Conservation (phyloP, 202 grass and related monocot species). For the Sporobolus alterniflorus region DNA sequence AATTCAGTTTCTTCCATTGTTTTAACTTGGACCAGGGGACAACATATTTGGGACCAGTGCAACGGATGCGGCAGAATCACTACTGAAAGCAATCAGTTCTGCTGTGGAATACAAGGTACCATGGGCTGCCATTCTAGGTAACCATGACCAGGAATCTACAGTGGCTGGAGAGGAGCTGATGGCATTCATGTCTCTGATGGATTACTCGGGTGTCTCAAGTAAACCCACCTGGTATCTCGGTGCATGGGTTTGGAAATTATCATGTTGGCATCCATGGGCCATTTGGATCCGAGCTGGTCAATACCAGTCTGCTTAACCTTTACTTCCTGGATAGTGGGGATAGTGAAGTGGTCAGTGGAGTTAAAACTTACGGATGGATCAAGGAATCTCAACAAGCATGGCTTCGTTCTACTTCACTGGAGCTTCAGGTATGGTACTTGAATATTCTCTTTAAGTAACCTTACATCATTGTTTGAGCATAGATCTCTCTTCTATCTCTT, state of each 20-base stretch:
- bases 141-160: conserved; percentile 95
- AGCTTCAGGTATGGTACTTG: conserved; percentile 83
- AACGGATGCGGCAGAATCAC: conserved; percentile 88
- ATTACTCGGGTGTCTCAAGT: conserved; percentile 88
- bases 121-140: conserved; percentile 88
- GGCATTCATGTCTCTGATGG: conserved; percentile 85
- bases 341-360: conserved; percentile 65
- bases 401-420: conserved; percentile 63
- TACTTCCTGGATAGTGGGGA: conserved; percentile 93
- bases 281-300: conserved; percentile 67
- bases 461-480: neutral
- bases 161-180: conserved; percentile 85
- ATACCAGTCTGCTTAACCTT: conserved; percentile 87
- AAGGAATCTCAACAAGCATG: conserved; percentile 81
- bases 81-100: conserved; percentile 75
- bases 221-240: conserved; percentile 74
- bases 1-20: neutral
- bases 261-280: conserved; percentile 73
- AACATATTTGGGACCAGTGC: conserved; percentile 96
- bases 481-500: no score
- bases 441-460: neutral
- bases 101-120: conserved; percentile 68
- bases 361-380: conserved; percentile 94
- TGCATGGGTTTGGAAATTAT: conserved; percentile 94
- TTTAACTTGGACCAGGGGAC: conserved; percentile 72